Conservation (phyloP, 345 rosid species). For the Bruguiera sexangula region DNA sequence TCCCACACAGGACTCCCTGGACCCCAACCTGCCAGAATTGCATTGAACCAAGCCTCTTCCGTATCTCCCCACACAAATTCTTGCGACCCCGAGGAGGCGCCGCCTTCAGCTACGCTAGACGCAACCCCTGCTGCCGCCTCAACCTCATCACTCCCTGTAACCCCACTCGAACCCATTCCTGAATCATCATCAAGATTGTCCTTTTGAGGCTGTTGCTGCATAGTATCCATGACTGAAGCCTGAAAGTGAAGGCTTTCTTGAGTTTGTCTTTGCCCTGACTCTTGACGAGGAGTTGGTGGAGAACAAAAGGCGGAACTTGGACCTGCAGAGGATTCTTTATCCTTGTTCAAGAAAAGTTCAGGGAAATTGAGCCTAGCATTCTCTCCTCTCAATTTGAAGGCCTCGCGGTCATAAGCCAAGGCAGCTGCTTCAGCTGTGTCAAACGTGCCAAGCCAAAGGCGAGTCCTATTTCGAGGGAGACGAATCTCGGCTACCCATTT, state of each 20-base stretch:
- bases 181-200: slow-evolving; percentile 37
- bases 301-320: slow-evolving; percentile 33
- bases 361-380: slow-evolving; percentile 88
- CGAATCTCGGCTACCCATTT: slow-evolving; percentile 99
- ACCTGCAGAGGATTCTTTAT: slow-evolving; percentile 27
- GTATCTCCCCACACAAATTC: slow-evolving; percentile 66
- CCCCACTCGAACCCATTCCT: slow-evolving; percentile 35
- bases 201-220: slow-evolving; percentile 20
- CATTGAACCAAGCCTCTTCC: slow-evolving; percentile 80
- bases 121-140: slow-evolving; percentile 23
- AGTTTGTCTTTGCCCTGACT: slow-evolving; percentile 22
- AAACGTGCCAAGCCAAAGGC: slow-evolving; percentile 96
- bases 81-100: slow-evolving; percentile 30
- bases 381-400: slow-evolving; percentile 80
- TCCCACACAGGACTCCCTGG: slow-evolving; percentile 95
- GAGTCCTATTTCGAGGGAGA: slow-evolving; percentile 80
- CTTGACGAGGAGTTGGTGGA: slow-evolving; percentile 21
- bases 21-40: slow-evolving; percentile 81
- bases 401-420: slow-evolving; percentile 87
- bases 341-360: slow-evolving; percentile 64
- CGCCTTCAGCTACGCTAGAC: slow-evolving; percentile 20
- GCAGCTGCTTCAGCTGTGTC: slow-evolving; percentile 94
- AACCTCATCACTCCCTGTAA: slow-evolving; percentile 26
- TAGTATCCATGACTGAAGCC: slow-evolving; percentile 7
- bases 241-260: slow-evolving; percentile 22